Conservation (phyloP, 768 basidiomycete species). For the Collybiopsis confluens region DNA sequence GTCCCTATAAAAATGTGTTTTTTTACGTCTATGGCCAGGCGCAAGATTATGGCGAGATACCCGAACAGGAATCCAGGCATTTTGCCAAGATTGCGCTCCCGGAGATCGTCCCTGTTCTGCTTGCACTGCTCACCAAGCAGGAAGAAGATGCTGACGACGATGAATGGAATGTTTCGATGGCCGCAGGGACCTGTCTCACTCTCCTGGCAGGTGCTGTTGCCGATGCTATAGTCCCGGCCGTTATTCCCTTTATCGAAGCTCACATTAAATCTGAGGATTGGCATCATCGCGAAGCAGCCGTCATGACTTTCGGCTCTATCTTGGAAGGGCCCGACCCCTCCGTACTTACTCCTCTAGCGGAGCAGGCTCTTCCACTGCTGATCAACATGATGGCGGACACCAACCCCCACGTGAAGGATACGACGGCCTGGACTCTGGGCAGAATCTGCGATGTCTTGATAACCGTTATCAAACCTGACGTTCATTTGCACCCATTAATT, state of each 20-base stretch:
- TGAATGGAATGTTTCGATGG: slow-evolving; percentile 99
- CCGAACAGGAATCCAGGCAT: slow-evolving; percentile 80
- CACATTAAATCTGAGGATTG: slow-evolving; percentile 91
- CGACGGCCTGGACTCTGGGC: slow-evolving; percentile 96
- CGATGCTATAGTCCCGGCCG: slow-evolving; percentile 85
- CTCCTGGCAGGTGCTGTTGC: slow-evolving; percentile 88
- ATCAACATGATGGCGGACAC: slow-evolving; percentile 93
- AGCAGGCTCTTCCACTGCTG: slow-evolving; percentile 89
- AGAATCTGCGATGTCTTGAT: slow-evolving; percentile 91
- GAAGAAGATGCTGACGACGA: slow-evolving; percentile 98
- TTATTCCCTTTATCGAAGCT: slow-evolving; percentile 97
- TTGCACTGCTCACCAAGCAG: slow-evolving; percentile 85
- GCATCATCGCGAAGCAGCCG: slow-evolving; percentile 94
- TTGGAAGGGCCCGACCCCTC: slow-evolving; percentile 91
- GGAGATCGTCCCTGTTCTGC: slow-evolving; percentile 90
- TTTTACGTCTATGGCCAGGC: slow-evolving; percentile 47
- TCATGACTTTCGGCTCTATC: slow-evolving; percentile 98
- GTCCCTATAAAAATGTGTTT: neutral
- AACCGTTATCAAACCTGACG: slow-evolving; percentile 80
- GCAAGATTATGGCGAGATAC: slow-evolving; percentile 81
- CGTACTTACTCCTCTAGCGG: slow-evolving; percentile 85
- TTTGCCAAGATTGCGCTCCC: slow-evolving; percentile 94
- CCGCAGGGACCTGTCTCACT: slow-evolving; percentile 86
- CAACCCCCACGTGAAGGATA: slow-evolving; percentile 88
- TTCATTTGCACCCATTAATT: slow-evolving; percentile 80